phyloP scores from a whole-genome alignment of 768 basidiomycete genomes.

The Clavaria fumosa region DNA sequence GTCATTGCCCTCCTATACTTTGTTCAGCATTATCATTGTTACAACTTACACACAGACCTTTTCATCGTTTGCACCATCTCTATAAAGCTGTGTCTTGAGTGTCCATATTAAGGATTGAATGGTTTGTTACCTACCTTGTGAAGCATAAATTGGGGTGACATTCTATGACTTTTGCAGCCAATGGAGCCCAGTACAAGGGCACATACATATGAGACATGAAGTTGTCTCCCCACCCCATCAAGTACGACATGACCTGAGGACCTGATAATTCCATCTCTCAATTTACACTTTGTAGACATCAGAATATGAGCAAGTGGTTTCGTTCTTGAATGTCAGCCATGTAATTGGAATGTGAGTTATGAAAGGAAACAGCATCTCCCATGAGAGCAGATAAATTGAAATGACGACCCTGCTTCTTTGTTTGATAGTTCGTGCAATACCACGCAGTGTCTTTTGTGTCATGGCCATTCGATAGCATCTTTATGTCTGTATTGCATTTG shows the following conservation, averaged over 20 bases:
- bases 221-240: conserved; percentile 23
- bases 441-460: conserved; percentile 21
- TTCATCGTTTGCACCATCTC: not conserved
- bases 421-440: conserved; percentile 18
- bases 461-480: conserved; percentile 20
- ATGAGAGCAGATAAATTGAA: conserved; percentile 20
- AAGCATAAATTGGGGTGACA: not conserved
- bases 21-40: not conserved
- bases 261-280: conserved; percentile 16
- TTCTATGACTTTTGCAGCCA: not conserved
- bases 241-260: conserved; percentile 18
- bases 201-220: conserved; percentile 18
- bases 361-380: conserved; percentile 15
- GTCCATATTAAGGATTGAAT: not conserved
- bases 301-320: conserved; percentile 15
- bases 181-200: conserved; percentile 16
- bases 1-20: no score
- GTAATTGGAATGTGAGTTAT: conserved; percentile 5
- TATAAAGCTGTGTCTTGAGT: not conserved
- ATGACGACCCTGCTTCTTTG: conserved; percentile 13
- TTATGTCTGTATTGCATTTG: conserved; percentile 24
- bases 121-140: not conserved
- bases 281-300: conserved; percentile 15
- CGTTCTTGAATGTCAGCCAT: conserved; percentile 6
- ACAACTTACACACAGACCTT: no score